Percentiles rank a stretch among this genome's conserved stretches.
Evolutionary conservation across 2,329 filamentous ascomycete genomes (phyloP).

Genomic region (Pseudocercospora eumusae): DNA sequence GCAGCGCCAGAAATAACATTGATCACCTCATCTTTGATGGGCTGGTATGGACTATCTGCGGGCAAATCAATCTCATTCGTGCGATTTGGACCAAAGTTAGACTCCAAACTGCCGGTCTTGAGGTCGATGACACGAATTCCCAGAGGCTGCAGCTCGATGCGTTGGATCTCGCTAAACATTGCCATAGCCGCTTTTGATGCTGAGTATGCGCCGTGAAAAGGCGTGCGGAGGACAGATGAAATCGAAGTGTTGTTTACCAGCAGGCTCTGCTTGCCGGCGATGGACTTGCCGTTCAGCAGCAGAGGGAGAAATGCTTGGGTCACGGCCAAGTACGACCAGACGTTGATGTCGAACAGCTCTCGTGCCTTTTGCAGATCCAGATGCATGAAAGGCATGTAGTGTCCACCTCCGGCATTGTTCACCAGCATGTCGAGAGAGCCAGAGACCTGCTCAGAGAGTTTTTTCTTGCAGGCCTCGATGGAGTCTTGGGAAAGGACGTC

Average conservation of each 20-base stretch:
- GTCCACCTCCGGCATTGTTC: constrained; percentile 51
- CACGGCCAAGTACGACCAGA: constrained; percentile 36
- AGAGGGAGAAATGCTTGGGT: constrained; percentile 38
- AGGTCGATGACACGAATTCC: constrained; percentile 29
- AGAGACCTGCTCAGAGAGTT: constrained; percentile 37
- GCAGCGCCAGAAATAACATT: constrained; percentile 16
- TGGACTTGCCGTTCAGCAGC: constrained; percentile 25
- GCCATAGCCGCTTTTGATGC: constrained; percentile 33
- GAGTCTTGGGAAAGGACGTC: constrained; percentile 39
- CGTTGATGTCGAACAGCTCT: constrained; percentile 40
- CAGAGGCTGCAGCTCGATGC: constrained; percentile 32
- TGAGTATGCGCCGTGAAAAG: constrained; percentile 39
- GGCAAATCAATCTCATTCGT: constrained; percentile 15
- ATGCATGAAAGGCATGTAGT: constrained; percentile 38
- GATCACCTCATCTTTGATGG: constrained; percentile 17
- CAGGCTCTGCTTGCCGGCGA: constrained; percentile 41
- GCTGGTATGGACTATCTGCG: constrained; percentile 17
- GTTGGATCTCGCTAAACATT: constrained; percentile 24
- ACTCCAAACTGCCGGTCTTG: constrained; percentile 27
- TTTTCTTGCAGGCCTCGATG: constrained; percentile 32
- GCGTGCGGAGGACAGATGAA: constrained; percentile 33
- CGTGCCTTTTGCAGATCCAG: constrained; percentile 31
- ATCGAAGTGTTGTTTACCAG: constrained; percentile 45
- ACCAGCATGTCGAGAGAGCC: constrained; percentile 47
- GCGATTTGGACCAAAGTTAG: constrained; percentile 19